A percentile compares a stretch with the other conserved stretches of the same genome.
These are phyloP conservation scores for Colletotrichum spinosum DNA, from an alignment of 2,329 filamentous ascomycete genomes.

Conservation along the genomic window DNA sequence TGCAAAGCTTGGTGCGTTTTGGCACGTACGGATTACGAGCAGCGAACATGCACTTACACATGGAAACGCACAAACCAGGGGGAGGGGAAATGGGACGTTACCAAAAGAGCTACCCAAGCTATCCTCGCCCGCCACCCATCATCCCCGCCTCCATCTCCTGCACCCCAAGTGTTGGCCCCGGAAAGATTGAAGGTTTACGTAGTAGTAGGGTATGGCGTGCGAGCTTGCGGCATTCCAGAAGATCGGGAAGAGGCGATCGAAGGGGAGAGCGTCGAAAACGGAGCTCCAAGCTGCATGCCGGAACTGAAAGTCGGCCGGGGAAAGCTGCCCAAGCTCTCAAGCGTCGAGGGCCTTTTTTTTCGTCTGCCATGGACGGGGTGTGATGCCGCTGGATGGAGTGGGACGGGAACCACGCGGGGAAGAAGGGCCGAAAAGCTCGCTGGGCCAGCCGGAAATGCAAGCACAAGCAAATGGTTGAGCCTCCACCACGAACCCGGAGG, in stretches of 20 bases:
- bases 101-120: not conserved
- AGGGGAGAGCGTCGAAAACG: not conserved
- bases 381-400: not conserved
- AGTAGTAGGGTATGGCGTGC: not conserved
- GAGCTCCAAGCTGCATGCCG: not conserved
- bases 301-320: not conserved
- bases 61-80: not conserved
- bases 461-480: not conserved
- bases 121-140: not conserved
- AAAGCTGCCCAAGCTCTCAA: not conserved
- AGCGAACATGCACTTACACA: not conserved
- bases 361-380: not conserved
- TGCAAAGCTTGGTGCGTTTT: not conserved
- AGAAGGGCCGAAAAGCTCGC: slow-evolving; percentile 23
- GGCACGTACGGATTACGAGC: slow-evolving; percentile 1
- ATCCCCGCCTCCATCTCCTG: slow-evolving; percentile 1
- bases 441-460: not conserved
- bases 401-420: slow-evolving; percentile 31
- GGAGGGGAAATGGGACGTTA: slow-evolving; percentile 25
- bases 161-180: slow-evolving; percentile 1
- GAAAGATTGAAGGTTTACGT: not conserved
- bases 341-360: not conserved
- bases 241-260: not conserved
- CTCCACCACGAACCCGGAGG: slow-evolving; percentile 26
- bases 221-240: slow-evolving; percentile 2